Percentiles rank a stretch among this genome's conserved stretches.
Conservation (phyloP, 805 yeast genomes). For the Zygoascus ofunaensis region DNA sequence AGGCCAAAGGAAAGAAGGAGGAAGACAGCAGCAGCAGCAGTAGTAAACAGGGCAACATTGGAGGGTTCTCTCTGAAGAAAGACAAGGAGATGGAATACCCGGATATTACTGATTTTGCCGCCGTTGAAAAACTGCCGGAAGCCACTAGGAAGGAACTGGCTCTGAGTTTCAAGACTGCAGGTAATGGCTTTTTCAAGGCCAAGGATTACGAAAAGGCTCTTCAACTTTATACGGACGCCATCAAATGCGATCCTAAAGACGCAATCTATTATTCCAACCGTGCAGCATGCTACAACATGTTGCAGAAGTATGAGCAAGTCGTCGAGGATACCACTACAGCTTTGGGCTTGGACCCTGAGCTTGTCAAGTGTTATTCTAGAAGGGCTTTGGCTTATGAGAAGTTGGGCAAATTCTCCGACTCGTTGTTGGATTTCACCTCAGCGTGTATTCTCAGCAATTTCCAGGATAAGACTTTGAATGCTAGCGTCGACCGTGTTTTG, state of each 20-base stretch:
- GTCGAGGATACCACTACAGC: slow-evolving; percentile 84
- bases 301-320: slow-evolving; percentile 72
- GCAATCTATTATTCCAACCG: slow-evolving; percentile 91
- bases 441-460: slow-evolving; percentile 79
- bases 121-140: slow-evolving; percentile 18
- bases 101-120: slow-evolving; percentile 22
- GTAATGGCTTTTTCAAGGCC: slow-evolving; percentile 66
- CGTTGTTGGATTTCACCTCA: slow-evolving; percentile 87
- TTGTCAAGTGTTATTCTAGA: slow-evolving; percentile 83
- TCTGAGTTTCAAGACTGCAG: slow-evolving; percentile 74
- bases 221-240: slow-evolving; percentile 68
- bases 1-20: slow-evolving; percentile 12
- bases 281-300: slow-evolving; percentile 88
- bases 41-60: background rate
- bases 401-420: slow-evolving; percentile 66
- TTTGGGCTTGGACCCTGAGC: slow-evolving; percentile 75
- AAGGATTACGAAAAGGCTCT: slow-evolving; percentile 71
- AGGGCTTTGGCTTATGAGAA: slow-evolving; percentile 89
- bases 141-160: slow-evolving; percentile 44
- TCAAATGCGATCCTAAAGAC: slow-evolving; percentile 57
- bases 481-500: slow-evolving; percentile 78
- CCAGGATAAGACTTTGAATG: slow-evolving; percentile 67
- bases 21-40: slow-evolving; percentile 7
- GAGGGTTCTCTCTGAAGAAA: slow-evolving; percentile 18
- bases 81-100: slow-evolving; percentile 26